phyloP scores from a whole-genome alignment of 306 rosid species.

The Quercus glauca region DNA sequence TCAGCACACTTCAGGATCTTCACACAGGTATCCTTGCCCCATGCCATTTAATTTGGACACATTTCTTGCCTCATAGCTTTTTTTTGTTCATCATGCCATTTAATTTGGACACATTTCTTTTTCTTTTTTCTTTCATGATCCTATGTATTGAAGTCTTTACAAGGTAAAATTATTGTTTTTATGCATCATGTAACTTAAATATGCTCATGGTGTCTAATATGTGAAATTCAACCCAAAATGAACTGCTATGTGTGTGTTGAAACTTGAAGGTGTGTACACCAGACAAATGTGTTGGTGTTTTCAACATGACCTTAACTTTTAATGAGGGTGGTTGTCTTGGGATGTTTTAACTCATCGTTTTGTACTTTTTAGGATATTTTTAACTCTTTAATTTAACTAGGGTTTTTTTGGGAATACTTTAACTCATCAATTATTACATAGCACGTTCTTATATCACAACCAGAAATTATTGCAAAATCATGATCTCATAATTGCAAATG shows the following conservation, averaged over 20 bases:
- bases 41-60: slow-evolving; percentile 18
- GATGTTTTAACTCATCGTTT: neutral
- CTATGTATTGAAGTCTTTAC: neutral
- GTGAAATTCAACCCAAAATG: neutral
- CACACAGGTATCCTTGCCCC: slow-evolving; percentile 62
- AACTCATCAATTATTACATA: neutral
- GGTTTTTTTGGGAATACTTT: neutral
- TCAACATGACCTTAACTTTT: neutral
- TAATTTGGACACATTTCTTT: neutral
- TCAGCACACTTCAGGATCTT: slow-evolving; percentile 96
- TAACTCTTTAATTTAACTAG: neutral
- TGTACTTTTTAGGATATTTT: no score
- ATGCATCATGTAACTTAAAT: neutral
- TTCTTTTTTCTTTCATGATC: neutral
- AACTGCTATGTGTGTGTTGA: neutral
- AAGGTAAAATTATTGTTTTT: neutral
- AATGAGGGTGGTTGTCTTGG: neutral
- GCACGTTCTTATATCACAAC: neutral
- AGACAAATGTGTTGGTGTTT: neutral
- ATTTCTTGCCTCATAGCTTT: no score
- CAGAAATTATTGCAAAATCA: neutral
- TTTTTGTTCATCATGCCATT: no score
- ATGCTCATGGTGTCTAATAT: neutral
- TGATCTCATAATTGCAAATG: neutral
- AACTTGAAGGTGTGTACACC: neutral